These are phyloP conservation scores for Dacryopinax primogenitus DNA, from an alignment of 768 basidiomycete species.

Conservation along the genomic window DNA sequence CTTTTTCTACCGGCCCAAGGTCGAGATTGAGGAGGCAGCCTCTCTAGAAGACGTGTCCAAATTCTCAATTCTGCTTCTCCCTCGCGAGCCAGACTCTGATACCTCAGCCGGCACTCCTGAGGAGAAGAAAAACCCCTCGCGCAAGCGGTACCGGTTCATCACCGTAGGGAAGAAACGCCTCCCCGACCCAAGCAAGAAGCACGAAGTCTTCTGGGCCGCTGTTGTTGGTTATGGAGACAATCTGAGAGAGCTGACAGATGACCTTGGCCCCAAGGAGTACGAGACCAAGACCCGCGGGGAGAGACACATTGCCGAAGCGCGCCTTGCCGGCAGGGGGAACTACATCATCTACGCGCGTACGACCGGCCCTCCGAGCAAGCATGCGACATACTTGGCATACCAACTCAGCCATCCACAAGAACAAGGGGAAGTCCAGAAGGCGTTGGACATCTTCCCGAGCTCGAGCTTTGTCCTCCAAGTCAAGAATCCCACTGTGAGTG, in stretches of 20 bases:
- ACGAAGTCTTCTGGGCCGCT: slow-evolving; percentile 42
- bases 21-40: slow-evolving; percentile 40
- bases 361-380: slow-evolving; percentile 33
- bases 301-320: slow-evolving; percentile 39
- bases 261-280: slow-evolving; percentile 40
- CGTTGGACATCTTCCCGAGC: slow-evolving; percentile 40
- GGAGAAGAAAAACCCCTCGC: slow-evolving; percentile 23
- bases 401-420: slow-evolving; percentile 40
- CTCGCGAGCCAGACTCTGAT: slow-evolving; percentile 39
- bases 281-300: slow-evolving; percentile 50
- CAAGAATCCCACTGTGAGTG: slow-evolving; percentile 45
- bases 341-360: slow-evolving; percentile 47
- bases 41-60: slow-evolving; percentile 46
- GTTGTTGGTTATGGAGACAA: slow-evolving; percentile 42
- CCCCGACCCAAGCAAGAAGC: slow-evolving; percentile 37
- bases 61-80: slow-evolving; percentile 49
- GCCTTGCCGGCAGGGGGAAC: slow-evolving; percentile 44
- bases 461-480: slow-evolving; percentile 48
- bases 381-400: slow-evolving; percentile 46
- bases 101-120: slow-evolving; percentile 38
- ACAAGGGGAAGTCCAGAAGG: slow-evolving; percentile 42
- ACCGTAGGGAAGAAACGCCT: slow-evolving; percentile 47
- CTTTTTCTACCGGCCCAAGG: slow-evolving; percentile 51
- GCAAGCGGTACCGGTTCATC: slow-evolving; percentile 40
- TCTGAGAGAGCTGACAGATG: slow-evolving; percentile 35